Percentiles rank a stretch among this genome's conserved stretches.
These are phyloP conservation scores for Vitis amurensis DNA, from an alignment of 164 flowering plant species.

Conservation along the genomic window DNA sequence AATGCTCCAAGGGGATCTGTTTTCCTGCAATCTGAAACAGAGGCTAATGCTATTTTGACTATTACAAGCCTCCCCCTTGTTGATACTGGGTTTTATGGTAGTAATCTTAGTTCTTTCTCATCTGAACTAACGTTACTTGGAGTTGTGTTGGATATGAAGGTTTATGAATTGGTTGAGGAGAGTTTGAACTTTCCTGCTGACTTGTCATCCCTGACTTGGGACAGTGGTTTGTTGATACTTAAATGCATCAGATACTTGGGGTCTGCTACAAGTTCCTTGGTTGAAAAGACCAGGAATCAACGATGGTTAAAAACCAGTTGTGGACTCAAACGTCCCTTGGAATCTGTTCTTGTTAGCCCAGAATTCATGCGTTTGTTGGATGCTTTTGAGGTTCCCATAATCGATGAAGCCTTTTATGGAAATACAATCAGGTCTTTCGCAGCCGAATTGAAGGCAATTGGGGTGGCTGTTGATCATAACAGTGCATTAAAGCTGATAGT, in stretches of 20 bases:
- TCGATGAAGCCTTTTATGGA: slow-evolving; percentile 11
- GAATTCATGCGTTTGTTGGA: too few relatives aligned
- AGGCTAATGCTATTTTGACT: slow-evolving; percentile 2
- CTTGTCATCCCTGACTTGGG: slow-evolving; percentile 3
- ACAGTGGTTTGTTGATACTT: slow-evolving; percentile 4
- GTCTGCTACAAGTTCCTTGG: too few relatives aligned
- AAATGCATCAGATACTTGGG: neutral
- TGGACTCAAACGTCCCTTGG: too few relatives aligned
- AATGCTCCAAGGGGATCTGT: slow-evolving; percentile 8
- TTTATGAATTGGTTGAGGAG: neutral
- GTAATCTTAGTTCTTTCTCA: slow-evolving; percentile 1
- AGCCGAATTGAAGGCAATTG: slow-evolving; percentile 3
- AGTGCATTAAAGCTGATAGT: neutral
- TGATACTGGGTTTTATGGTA: slow-evolving; percentile 9
- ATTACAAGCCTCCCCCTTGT: slow-evolving; percentile 4
- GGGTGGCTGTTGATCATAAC: neutral
- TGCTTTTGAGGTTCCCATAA: neutral
- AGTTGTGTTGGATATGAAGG: neutral
- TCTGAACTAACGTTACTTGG: slow-evolving; percentile 10
- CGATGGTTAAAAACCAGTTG: too few relatives aligned
- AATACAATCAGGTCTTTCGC: neutral
- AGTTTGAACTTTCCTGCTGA: neutral
- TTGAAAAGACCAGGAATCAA: too few relatives aligned
- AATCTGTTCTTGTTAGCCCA: too few relatives aligned
- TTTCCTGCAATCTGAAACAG: neutral